phyloP scores from a whole-genome alignment of 2,329 filamentous ascomycete genomes.

The Pseudogymnoascus sp. region DNA sequence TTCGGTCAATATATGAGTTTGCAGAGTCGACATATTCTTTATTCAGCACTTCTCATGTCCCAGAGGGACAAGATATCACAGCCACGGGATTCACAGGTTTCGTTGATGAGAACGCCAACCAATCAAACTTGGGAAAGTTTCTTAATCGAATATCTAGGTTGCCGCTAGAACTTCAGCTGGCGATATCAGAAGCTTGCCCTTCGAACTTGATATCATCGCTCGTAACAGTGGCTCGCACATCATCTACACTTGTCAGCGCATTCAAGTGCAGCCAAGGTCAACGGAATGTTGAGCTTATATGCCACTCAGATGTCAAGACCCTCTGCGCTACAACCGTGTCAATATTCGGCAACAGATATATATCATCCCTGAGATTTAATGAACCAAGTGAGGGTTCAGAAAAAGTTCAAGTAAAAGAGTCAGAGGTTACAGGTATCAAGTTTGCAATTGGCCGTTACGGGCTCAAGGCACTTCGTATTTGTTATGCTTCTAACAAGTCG shows the following conservation, averaged over 20 bases:
- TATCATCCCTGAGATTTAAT: slow-evolving; percentile 4
- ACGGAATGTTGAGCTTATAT: not conserved
- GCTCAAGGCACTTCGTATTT: slow-evolving; percentile 3
- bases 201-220: not conserved
- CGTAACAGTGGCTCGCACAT: not conserved
- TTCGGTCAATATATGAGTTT: slow-evolving; percentile 5
- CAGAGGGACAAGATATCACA: not conserved
- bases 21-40: slow-evolving; percentile 2
- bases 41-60: not conserved
- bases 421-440: not conserved
- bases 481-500: not conserved
- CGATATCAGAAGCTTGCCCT: not conserved
- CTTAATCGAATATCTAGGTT: not conserved
- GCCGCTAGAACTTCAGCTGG: not conserved
- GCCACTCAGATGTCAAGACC: not conserved
- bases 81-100: not conserved
- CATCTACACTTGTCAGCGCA: not conserved
- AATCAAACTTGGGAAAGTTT: not conserved
- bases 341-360: slow-evolving; percentile 7
- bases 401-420: not conserved
- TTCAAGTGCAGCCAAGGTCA: not conserved
- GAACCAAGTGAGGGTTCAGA: not conserved
- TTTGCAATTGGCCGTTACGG: slow-evolving; percentile 8
- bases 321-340: not conserved
- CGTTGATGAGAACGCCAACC: not conserved